Evolutionary conservation across 1,139 yeast genomes (phyloP), one percentile per base, ranked within the genome.

Genomic region (Tardiomyces digboiensis): DNA sequence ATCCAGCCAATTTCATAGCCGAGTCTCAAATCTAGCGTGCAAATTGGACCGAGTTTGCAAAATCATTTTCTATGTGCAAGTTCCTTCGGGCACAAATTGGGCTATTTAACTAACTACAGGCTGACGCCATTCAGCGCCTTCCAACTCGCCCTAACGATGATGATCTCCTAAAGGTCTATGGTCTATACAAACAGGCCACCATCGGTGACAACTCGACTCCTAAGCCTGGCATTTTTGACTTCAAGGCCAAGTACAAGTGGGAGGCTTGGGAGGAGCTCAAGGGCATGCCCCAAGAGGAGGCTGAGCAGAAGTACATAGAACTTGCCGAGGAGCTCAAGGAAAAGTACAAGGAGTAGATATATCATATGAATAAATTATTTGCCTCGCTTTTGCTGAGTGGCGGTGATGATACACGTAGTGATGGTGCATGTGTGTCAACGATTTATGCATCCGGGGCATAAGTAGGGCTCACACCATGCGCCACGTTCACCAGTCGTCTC

Each of bases 231-330:
- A 70, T 85, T 52, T 86, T 89, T 66, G 95, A 89, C 70, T 76
- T 91, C 70, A 85, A 84, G 73, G 97, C 91, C 57, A 89, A 91
- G 71, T 85, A 85, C 78, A 91, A 91, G 76, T 91, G 97, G 97
- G 89, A 87, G 65, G 76, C 97, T 16, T 91, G 98, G 98, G 82
- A 81, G 60, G 81, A 80, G 57, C 72, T 82, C 59, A 82, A 86
- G 71, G 98, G 97, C 46, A 76, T 76, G 48, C 67, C 87, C 44
- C 85, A 83, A 67, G 95, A 80, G 56, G 97, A 88, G 26, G 99
- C 99, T 51, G 97, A 89, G 72, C 56, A 75, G 59, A 73, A 86
- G 67, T 85, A 87, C 73, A 86, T 88, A 61, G 83, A 65, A 36
- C 69, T 82, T 42, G 96, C 82, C 51, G 80, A 80, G 59, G 52